These are phyloP conservation scores for Penicillium chermesinum DNA, from an alignment of 495 filamentous ascomycete species.

Conservation along the genomic window DNA sequence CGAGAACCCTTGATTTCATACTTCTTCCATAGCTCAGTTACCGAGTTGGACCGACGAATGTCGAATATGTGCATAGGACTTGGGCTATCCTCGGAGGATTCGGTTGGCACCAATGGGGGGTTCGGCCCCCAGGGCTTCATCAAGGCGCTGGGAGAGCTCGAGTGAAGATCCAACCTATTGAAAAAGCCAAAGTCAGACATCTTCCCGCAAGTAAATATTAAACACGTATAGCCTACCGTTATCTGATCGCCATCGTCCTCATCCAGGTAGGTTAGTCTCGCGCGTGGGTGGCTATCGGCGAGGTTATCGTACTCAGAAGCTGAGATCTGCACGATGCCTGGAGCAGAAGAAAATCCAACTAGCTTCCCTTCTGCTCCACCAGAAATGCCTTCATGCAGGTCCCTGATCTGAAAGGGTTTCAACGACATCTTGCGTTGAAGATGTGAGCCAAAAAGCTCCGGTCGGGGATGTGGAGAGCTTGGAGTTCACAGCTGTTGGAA, in stretches of 20 bases:
- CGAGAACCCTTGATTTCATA: slow-evolving; percentile 16
- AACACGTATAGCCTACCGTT: slow-evolving; percentile 34
- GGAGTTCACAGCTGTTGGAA: background rate
- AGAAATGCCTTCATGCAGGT: slow-evolving; percentile 28
- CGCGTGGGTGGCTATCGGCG: slow-evolving; percentile 42
- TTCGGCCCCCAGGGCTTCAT: slow-evolving; percentile 33
- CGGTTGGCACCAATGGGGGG: slow-evolving; percentile 1
- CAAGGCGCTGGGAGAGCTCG: slow-evolving; percentile 46
- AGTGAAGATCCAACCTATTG: slow-evolving; percentile 46
- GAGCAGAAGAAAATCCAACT: slow-evolving; percentile 3
- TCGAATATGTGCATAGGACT: slow-evolving; percentile 44
- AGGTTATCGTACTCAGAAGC: slow-evolving; percentile 46
- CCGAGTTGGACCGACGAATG: slow-evolving; percentile 42
- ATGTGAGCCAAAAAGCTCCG: background rate
- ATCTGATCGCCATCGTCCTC: slow-evolving; percentile 57
- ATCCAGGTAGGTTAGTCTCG: slow-evolving; percentile 49
- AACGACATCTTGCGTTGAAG: slow-evolving; percentile 23
- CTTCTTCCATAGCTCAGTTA: slow-evolving; percentile 39
- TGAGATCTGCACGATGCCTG: slow-evolving; percentile 36
- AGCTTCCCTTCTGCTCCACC: background rate
- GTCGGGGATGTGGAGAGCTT: background rate
- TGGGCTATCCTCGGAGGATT: slow-evolving; percentile 10
- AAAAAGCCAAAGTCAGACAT: slow-evolving; percentile 10
- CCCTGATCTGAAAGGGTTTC: slow-evolving; percentile 41
- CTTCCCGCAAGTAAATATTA: background rate